A percentile compares a stretch with the other conserved stretches of the same genome.
Evolutionary conservation across 441 rosid species (phyloP).

Genomic region (Mallotus japonicus): DNA sequence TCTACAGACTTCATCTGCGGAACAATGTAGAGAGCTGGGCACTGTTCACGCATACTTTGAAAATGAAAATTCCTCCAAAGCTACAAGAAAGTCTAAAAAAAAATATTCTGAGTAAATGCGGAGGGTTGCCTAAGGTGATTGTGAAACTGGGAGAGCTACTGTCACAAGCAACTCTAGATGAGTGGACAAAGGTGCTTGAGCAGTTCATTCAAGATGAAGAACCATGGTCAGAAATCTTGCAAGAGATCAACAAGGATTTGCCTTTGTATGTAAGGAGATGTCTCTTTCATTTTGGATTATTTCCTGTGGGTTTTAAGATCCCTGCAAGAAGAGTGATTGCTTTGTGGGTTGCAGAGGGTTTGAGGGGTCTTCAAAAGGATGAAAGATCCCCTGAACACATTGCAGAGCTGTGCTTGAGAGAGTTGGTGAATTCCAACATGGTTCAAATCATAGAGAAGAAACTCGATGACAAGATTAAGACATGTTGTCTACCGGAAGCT

Average conservation of each 20-base stretch:
- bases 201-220: background rate
- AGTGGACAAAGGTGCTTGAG: background rate
- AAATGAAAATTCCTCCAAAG: background rate
- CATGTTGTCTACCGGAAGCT: constrained; percentile 15
- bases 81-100: background rate
- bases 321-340: constrained; percentile 6
- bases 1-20: background rate
- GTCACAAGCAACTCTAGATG: background rate
- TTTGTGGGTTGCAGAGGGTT: constrained; percentile 12
- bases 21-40: background rate
- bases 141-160: background rate
- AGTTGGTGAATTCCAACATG: background rate
- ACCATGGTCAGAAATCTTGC: background rate
- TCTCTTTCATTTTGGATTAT: background rate
- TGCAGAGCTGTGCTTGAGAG: constrained; percentile 4
- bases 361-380: background rate
- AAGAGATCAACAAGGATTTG: background rate
- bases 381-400: background rate
- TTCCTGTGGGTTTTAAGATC: background rate
- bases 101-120: background rate
- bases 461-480: constrained; percentile 1
- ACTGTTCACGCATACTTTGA: background rate
- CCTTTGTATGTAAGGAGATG: constrained; percentile 3
- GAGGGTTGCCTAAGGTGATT: constrained; percentile 1
- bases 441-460: constrained; percentile 5